These are phyloP conservation scores for Emergomyces orientalis DNA, from an alignment of 2,329 filamentous ascomycete genomes.

Conservation along the genomic window DNA sequence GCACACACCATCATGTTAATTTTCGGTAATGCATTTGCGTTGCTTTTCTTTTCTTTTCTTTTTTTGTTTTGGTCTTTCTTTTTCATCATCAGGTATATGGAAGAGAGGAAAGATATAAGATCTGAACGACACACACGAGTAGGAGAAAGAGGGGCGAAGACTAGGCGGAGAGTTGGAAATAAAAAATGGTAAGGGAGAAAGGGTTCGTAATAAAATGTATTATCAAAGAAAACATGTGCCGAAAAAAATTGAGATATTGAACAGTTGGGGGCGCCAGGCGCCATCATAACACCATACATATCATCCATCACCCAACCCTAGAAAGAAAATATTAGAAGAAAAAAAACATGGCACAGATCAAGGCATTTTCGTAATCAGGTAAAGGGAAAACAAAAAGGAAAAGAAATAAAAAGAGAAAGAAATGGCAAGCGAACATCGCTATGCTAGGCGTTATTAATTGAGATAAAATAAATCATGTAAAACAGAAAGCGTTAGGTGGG, in stretches of 20 bases:
- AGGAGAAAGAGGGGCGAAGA: not conserved
- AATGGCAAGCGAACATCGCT: not conserved
- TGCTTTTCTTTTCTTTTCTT: too few relatives aligned
- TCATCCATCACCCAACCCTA: not conserved
- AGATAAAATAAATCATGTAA: not conserved
- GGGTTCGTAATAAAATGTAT: not conserved
- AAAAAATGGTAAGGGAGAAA: too few relatives aligned
- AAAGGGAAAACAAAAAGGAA: slow-evolving; percentile 10
- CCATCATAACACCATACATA: too few relatives aligned
- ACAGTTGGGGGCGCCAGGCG: slow-evolving; percentile 9
- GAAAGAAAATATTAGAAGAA: not conserved
- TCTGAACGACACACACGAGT: not conserved
- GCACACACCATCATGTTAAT: too few relatives aligned
- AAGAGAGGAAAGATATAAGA: not conserved
- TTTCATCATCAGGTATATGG: not conserved
- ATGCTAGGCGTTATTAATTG: not conserved
- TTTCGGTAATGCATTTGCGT: not conserved
- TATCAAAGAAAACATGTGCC: not conserved
- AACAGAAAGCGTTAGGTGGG: not conserved
- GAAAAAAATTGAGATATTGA: not conserved
- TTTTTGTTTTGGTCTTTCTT: not conserved
- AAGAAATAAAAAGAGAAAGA: slow-evolving; percentile 16
- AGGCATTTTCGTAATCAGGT: slow-evolving; percentile 22
- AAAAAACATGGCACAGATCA: not conserved
- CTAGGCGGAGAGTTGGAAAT: too few relatives aligned